Evolutionary conservation across 306 rosid genomes (phyloP), one percentile per base, ranked within the genome.

Genomic region (Ormosia semicastrata): DNA sequence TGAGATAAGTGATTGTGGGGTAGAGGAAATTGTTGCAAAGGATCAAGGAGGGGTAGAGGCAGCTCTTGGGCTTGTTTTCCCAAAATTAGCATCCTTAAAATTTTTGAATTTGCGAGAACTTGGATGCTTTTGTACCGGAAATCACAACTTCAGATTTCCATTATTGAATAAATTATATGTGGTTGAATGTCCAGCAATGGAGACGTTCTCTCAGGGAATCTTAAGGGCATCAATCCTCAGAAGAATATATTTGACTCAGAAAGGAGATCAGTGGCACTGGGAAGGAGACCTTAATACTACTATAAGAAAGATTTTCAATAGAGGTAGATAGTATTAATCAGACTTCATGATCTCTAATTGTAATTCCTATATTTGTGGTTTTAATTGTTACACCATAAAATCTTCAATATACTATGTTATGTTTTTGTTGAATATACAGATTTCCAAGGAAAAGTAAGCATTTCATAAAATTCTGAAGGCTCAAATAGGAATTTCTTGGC

Each of bases 61-160:
- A 65, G 37, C 43, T 78, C 41, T 78, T 56, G 87, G 87, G 4
- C 76, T 84, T 78, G 87, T 84, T 46, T 84, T 84, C 47, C 75
- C 87, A 78, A 66, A 33, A 73, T 65, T 84, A 73, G 14, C n/a
- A 5, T 78, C 72, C 39, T 54, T 84, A 6, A 78, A 84, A 2
- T 7, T 84, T 54, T 46, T 84, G 68, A 78, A 78, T 47, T 78
- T 84, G 83, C 71, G 63, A 24, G 65, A 73, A 78, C 84, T 84
- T 36, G 32, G 18, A 65, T 78, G 76, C 66, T 84, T 84, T 73
- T 84, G 87, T 66, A 0, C 36, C 5, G 84, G 83, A 57, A 78
- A 84, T 65, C 71, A 78, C 77, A 65, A 84, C 73, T 74, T 84
- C 65, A 84, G 87, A 73, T 84, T 84, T 58, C 87, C 87, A 56